Conservation (phyloP, 83 land plant genomes). For the Picea engelmannii region DNA sequence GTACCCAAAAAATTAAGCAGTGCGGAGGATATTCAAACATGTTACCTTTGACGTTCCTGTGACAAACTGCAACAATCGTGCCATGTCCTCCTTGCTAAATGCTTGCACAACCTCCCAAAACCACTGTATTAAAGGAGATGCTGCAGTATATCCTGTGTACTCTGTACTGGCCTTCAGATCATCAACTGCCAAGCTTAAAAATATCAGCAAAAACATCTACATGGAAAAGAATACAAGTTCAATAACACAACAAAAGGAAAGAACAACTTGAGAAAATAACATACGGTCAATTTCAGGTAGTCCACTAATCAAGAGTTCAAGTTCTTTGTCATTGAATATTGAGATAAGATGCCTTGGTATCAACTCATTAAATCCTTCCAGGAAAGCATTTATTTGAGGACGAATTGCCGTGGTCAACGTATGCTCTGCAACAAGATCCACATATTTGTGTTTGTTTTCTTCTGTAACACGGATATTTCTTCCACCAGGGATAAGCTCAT, state of each 20-base stretch:
- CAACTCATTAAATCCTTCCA: conserved; percentile 93
- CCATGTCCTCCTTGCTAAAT: conserved; percentile 97
- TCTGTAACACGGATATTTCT: conserved; percentile 94
- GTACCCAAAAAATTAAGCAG: background rate
- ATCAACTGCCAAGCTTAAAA: conserved; percentile 62
- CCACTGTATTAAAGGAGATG: conserved; percentile 90
- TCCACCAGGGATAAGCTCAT: conserved; percentile 95
- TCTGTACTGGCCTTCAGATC: conserved; percentile 93
- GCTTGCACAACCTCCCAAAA: conserved; percentile 94
- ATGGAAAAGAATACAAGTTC: background rate
- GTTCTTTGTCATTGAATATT: conserved; percentile 97
- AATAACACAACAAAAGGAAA: background rate
- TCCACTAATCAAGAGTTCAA: conserved; percentile 96
- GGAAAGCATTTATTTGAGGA: conserved; percentile 89
- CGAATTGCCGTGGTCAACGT: conserved; percentile 89
- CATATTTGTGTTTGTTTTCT: conserved; percentile 95
- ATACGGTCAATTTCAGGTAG: conserved; percentile 98
- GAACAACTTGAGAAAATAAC: conserved; percentile 21
- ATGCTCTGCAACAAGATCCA: conserved; percentile 94
- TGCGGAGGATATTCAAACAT: background rate
- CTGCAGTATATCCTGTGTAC: conserved; percentile 90
- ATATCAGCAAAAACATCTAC: background rate
- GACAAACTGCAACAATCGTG: conserved; percentile 93
- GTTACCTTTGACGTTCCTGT: conserved; percentile 98
- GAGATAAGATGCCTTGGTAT: conserved; percentile 86